Evolutionary conservation across 208 protist genomes (phyloP).

Genomic region (Kentomonas sorsogonicus): DNA sequence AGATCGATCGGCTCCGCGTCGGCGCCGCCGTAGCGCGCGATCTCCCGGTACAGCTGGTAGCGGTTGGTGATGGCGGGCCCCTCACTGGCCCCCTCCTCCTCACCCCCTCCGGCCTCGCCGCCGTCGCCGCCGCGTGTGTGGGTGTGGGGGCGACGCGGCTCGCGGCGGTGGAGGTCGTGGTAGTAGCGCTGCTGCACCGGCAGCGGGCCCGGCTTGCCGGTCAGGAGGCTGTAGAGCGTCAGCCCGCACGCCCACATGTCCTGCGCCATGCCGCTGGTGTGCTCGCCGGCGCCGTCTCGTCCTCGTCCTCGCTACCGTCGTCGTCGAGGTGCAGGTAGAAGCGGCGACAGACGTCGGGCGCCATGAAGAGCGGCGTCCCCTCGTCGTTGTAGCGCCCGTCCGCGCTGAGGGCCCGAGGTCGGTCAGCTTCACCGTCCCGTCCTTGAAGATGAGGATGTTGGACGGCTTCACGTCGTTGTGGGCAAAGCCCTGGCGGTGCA

Average conservation of each 20-base stretch:
- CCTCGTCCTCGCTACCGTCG: constrained; percentile 2
- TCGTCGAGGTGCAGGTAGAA: constrained; percentile 46
- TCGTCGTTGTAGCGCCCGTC: constrained; percentile 49
- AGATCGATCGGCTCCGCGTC: constrained; percentile 40
- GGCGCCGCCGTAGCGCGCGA: no score
- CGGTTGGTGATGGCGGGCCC: constrained; percentile 22
- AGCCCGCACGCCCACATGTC: constrained; percentile 85
- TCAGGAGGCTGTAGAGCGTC: constrained; percentile 73
- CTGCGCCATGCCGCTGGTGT: constrained; percentile 19
- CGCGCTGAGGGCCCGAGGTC: constrained; percentile 74
- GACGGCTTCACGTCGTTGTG: constrained; percentile 85
- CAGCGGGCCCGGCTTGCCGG: constrained; percentile 43
- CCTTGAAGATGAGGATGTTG: constrained; percentile 77
- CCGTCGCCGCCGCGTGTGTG: background rate
- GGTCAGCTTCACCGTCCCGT: constrained; percentile 64
- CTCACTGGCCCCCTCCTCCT: constrained; percentile 1
- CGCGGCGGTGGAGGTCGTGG: constrained; percentile 15
- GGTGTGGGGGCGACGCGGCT: background rate
- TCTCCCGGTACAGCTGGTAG: constrained; percentile 68
- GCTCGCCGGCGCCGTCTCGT: background rate
- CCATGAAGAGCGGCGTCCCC: constrained; percentile 81
- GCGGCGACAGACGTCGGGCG: constrained; percentile 77
- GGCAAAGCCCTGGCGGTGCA: constrained; percentile 69
- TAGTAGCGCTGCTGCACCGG: constrained; percentile 39
- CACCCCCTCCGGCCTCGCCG: constrained; percentile 5